phyloP scores from a whole-genome alignment of 441 rosid genomes.

The Mallotus japonicus region DNA sequence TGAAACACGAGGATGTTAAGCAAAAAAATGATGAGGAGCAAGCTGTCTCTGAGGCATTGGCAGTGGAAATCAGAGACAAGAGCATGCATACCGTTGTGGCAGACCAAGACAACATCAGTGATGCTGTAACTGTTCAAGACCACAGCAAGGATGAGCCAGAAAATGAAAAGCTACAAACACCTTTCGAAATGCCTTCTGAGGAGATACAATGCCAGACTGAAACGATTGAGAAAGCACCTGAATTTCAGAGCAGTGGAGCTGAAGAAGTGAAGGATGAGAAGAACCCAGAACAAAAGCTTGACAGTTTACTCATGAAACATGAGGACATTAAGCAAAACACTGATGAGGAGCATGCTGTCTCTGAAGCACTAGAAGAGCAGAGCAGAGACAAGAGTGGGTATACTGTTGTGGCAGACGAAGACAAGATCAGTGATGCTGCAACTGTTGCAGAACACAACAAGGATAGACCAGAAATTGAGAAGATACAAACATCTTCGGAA shows the following conservation, averaged over 20 bases:
- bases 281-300: conserved; percentile 17
- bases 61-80: conserved; percentile 12
- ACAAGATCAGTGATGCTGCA: conserved; percentile 12
- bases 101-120: conserved; percentile 15
- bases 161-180: conserved; percentile 23
- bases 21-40: conserved; percentile 4
- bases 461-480: conserved; percentile 28
- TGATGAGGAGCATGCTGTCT: neutral
- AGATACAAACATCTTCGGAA: conserved; percentile 14
- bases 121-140: conserved; percentile 11
- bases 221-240: conserved; percentile 13
- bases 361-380: conserved; percentile 19
- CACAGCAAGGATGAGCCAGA: conserved; percentile 26
- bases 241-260: conserved; percentile 15
- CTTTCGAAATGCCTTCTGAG: conserved; percentile 6
- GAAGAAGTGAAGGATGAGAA: conserved; percentile 15
- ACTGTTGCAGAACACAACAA: conserved; percentile 20
- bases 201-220: neutral
- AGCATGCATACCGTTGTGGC: neutral
- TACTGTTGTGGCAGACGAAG: conserved; percentile 8
- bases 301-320: conserved; percentile 14
- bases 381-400: conserved; percentile 8
- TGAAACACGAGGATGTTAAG: conserved; percentile 20
- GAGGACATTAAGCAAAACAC: conserved; percentile 16
- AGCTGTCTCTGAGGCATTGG: conserved; percentile 15